Conservation (phyloP, 2,329 filamentous ascomycete genomes). For the Claviceps sp. region DNA sequence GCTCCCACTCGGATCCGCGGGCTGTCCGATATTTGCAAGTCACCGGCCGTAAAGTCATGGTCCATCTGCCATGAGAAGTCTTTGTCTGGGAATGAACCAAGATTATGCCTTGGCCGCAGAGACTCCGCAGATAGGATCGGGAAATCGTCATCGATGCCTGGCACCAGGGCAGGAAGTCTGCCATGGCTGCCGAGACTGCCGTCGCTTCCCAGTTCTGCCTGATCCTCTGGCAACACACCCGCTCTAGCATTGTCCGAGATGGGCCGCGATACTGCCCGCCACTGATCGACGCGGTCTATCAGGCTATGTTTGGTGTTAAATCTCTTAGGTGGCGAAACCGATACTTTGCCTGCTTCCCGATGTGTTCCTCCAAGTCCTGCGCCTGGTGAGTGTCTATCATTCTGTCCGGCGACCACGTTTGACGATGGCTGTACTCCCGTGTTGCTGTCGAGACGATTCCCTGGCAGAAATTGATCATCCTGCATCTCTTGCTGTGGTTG, state of each 20-base stretch:
- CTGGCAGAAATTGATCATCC: slow-evolving; percentile 15
- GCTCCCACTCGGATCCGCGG: slow-evolving; percentile 31
- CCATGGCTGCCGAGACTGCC: slow-evolving; percentile 17
- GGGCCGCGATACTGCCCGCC: slow-evolving; percentile 4
- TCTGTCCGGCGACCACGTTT: slow-evolving; percentile 8
- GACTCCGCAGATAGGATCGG: slow-evolving; percentile 22
- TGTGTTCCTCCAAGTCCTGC: background rate
- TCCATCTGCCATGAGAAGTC: slow-evolving; percentile 43
- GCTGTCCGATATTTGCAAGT: slow-evolving; percentile 41
- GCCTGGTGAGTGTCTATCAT: slow-evolving; percentile 2
- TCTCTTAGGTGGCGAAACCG: background rate
- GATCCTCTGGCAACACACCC: slow-evolving; percentile 1
- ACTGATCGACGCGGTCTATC: slow-evolving; percentile 5
- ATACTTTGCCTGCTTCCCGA: background rate
- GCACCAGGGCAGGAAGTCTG: slow-evolving; percentile 23
- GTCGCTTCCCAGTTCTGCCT: slow-evolving; percentile 15
- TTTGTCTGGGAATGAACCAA: slow-evolving; percentile 31
- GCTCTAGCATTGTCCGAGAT: background rate
- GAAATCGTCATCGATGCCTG: slow-evolving; percentile 22
- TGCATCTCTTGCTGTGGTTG: slow-evolving; percentile 16
- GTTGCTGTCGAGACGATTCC: slow-evolving; percentile 19
- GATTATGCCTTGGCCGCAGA: background rate
- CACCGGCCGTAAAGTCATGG: slow-evolving; percentile 42
- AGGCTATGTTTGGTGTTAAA: background rate
- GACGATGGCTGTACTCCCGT: slow-evolving; percentile 1